Conservation (phyloP, 129 eudicot species). For the Solidago caesia region DNA sequence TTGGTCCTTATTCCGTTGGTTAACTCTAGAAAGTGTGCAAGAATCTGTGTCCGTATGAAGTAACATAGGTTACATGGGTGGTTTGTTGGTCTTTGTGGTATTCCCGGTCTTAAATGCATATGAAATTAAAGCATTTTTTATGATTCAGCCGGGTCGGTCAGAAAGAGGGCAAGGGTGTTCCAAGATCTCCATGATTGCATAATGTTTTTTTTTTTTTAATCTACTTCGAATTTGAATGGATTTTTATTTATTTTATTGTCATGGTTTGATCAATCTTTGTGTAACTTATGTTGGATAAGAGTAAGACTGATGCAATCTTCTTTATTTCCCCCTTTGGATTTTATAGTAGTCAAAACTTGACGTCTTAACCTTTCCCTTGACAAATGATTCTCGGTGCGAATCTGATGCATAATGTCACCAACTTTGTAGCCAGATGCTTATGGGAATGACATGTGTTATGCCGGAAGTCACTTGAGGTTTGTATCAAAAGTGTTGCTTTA, state of each 20-base stretch:
- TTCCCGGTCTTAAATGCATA: too few species aligned
- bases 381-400: neutral
- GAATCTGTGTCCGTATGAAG: too few species aligned
- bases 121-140: too few species aligned
- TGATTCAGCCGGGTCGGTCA: too few species aligned
- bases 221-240: neutral
- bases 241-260: neutral
- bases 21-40: too few species aligned
- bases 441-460: neutral
- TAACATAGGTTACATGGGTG: too few species aligned
- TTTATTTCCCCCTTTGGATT: neutral
- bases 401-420: neutral
- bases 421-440: constrained; percentile 1
- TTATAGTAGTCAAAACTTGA: neutral
- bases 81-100: too few species aligned
- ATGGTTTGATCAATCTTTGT: neutral
- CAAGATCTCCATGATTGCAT: neutral
- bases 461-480: neutral
- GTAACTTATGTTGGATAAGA: neutral
- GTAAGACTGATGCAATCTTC: neutral
- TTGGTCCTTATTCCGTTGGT: too few species aligned
- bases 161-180: too few species aligned
- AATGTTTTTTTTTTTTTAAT: neutral
- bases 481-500: neutral
- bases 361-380: neutral